A percentile compares a stretch with the other conserved stretches of the same genome.
Evolutionary conservation across 2,329 filamentous ascomycete species (phyloP).

Genomic region (Ascochyta rabiei): DNA sequence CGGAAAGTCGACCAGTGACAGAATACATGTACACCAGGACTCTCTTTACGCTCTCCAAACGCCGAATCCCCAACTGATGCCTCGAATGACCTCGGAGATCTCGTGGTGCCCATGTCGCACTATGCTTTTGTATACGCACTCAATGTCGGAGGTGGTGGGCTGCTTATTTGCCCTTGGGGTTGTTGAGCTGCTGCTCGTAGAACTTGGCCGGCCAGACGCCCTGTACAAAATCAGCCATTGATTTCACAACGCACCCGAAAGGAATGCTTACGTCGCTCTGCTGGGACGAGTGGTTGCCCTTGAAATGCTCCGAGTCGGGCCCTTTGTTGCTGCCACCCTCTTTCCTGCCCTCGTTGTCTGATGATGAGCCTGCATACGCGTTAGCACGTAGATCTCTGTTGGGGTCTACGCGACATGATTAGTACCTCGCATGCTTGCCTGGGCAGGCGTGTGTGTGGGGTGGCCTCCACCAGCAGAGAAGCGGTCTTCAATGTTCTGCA

Average conservation of each 20-base stretch:
- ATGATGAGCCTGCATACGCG: conserved; percentile 22
- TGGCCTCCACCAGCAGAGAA: conserved; percentile 41
- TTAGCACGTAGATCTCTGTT: background rate
- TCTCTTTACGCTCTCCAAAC: conserved; percentile 8
- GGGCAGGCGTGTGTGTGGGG: conserved; percentile 40
- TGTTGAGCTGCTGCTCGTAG: conserved; percentile 40
- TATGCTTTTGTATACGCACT: background rate
- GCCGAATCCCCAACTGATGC: conserved; percentile 6
- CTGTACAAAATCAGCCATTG: conserved; percentile 18
- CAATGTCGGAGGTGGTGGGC: background rate
- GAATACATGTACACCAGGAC: conserved; percentile 1
- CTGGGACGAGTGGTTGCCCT: conserved; percentile 34
- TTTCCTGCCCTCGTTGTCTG: conserved; percentile 31
- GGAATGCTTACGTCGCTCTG: conserved; percentile 30
- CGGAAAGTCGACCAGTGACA: conserved; percentile 3
- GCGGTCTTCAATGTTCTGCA: conserved; percentile 45
- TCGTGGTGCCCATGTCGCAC: background rate
- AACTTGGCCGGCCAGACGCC: conserved; percentile 39
- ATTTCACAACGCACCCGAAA: background rate
- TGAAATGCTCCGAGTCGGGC: conserved; percentile 35
- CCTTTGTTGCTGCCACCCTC: conserved; percentile 35
- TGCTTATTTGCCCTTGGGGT: conserved; percentile 44
- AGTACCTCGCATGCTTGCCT: conserved; percentile 35
- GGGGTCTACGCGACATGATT: conserved; percentile 1
- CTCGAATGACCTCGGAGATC: background rate